phyloP scores from a whole-genome alignment of 2,329 filamentous ascomycete genomes.

The Aureobasidium sp. region DNA sequence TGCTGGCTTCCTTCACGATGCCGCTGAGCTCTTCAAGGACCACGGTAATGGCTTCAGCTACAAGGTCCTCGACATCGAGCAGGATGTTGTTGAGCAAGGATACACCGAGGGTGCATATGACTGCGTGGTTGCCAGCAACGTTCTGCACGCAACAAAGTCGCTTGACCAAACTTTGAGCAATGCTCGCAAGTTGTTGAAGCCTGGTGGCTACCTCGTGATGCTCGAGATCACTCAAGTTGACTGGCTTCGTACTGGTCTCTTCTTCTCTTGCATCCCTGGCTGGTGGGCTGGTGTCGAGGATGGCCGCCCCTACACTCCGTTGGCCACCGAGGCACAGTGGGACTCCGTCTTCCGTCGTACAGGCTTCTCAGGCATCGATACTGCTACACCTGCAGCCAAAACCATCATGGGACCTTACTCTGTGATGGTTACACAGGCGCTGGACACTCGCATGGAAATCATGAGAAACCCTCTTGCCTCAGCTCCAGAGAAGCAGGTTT shows the following conservation, averaged over 20 bases:
- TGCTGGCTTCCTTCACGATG: constrained; percentile 29
- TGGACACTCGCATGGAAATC: background rate
- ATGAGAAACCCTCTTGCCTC: background rate
- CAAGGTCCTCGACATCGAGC: constrained; percentile 10
- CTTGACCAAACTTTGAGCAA: constrained; percentile 21
- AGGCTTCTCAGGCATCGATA: constrained; percentile 32
- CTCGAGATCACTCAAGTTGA: constrained; percentile 25
- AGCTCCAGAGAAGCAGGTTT: background rate
- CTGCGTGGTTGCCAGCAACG: constrained; percentile 25
- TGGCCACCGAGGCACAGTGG: constrained; percentile 28
- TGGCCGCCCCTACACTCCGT: constrained; percentile 24
- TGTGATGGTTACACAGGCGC: background rate
- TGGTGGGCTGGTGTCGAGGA: constrained; percentile 32
- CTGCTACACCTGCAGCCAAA: background rate
- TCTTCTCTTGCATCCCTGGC: constrained; percentile 29
- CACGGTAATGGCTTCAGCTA: background rate
- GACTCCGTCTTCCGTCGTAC: constrained; percentile 24
- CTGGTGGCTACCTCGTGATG: constrained; percentile 23
- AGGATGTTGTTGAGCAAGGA: constrained; percentile 39
- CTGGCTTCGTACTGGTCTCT: constrained; percentile 22
- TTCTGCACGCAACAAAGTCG: constrained; percentile 23
- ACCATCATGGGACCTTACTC: constrained; percentile 3
- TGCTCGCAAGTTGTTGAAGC: constrained; percentile 23
- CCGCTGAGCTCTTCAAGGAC: background rate
- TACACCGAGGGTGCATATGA: constrained; percentile 34